These are phyloP conservation scores for Ailanthus altissimus DNA, from an alignment of 345 rosid species.

Conservation along the genomic window DNA sequence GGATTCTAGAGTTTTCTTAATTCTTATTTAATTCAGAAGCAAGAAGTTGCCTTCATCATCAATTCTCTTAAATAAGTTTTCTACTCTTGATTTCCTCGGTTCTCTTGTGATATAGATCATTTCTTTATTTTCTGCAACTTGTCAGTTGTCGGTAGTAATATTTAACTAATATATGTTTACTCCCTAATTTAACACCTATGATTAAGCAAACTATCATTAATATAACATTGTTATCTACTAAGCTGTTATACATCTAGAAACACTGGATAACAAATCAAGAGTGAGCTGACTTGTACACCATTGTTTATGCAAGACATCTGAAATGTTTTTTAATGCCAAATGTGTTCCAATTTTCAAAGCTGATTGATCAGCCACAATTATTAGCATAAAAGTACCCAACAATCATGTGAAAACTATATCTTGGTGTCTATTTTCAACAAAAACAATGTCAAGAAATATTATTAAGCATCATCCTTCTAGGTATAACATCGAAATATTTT, in stretches of 20 bases:
- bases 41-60: constrained; percentile 9
- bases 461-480: not conserved
- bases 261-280: constrained; percentile 5
- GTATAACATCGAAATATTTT: not conserved
- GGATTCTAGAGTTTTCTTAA: constrained; percentile 1
- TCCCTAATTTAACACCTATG: not conserved
- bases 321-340: not conserved
- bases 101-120: not conserved
- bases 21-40: not conserved
- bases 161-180: not conserved
- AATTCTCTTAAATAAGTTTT: constrained; percentile 4
- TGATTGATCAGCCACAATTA: not conserved
- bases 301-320: not conserved
- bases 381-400: constrained; percentile 6
- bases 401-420: constrained; percentile 5
- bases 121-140: not conserved
- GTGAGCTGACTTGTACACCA: constrained; percentile 13
- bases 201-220: constrained; percentile 1
- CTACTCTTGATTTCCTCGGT: not conserved
- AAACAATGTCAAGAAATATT: constrained; percentile 12
- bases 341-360: constrained; percentile 17
- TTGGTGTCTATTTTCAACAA: not conserved
- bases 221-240: not conserved
- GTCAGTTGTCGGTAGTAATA: not conserved
- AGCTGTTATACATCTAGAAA: constrained; percentile 1